Base-by-base conservation (phyloP, 805 yeast genomes). In the Sugiyamaella qingdaonensis region DNA sequence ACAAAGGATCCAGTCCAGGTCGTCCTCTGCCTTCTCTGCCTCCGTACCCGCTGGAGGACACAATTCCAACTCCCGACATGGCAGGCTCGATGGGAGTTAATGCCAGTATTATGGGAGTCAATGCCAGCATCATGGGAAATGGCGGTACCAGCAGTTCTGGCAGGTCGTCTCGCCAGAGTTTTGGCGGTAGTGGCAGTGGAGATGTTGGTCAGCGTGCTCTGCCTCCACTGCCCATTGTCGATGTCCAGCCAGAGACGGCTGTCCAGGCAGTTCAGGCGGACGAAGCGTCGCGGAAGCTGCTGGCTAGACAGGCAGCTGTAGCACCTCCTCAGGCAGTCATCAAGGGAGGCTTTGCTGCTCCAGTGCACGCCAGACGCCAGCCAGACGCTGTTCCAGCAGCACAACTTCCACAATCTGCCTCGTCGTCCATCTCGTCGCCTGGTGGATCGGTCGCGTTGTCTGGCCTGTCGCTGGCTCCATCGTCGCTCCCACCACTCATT, bases 41-140 rank as follows among this genome's bases (percentile, higher is more conserved):
- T 7, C 47, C 47, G 19, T 44, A 44, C 24, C 47, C 47, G 24
- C 18, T 44, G 18, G 47, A 44, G 19, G 47, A 44, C 33, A 16
- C 47, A 2, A 27, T 44, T 10, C 47, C 47, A 4, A 44, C 10
- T 16, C 43, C 43, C 4, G 43, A 39, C 19, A 39, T 39, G 43
- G 10, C 13, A 11, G 24, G 5, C 3, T 39, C 43, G 10, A 16
- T 16, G 11, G 7, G 29, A 4, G n/a, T n/a, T n/a, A n/a, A n/a
- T n/a, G n/a, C n/a, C n/a, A n/a, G n/a, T n/a, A n/a, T n/a, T n/a
- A n/a, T n/a, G n/a, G n/a, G n/a, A n/a, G n/a, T n/a, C n/a, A n/a
- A n/a, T n/a, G n/a, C n/a, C n/a, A n/a, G n/a, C n/a, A n/a, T n/a
- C n/a, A 4, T 34, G 37, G 37, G 10, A 4, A 9, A 9, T 14